Percentiles rank a stretch among this genome's conserved stretches.
Evolutionary conservation across 2,329 filamentous ascomycete genomes (phyloP).

Genomic region (Drechslerella dactyloides): DNA sequence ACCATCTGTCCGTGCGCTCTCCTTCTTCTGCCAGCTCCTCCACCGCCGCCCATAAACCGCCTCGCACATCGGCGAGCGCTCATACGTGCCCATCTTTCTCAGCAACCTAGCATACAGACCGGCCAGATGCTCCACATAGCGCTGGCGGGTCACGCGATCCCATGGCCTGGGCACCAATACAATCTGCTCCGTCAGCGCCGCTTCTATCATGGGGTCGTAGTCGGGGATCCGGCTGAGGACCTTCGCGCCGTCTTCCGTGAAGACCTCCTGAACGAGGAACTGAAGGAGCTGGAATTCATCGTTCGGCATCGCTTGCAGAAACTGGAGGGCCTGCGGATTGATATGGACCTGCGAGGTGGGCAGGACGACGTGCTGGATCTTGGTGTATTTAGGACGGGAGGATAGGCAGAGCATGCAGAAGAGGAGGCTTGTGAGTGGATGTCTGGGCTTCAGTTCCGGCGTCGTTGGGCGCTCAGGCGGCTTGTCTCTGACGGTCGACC

Average conservation of each 20-base stretch:
- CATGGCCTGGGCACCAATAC: constrained; percentile 23
- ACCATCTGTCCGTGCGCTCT: no score
- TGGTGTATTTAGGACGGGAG: constrained; percentile 33
- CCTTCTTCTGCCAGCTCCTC: no score
- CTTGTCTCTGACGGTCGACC: not conserved
- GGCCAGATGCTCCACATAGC: constrained; percentile 39
- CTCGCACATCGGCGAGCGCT: constrained; percentile 31
- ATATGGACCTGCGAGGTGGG: constrained; percentile 39
- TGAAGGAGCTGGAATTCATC: constrained; percentile 29
- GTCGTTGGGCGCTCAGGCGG: not conserved
- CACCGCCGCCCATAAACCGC: constrained; percentile 26
- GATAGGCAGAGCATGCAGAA: constrained; percentile 21
- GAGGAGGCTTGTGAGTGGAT: constrained; percentile 4
- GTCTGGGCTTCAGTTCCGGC: not conserved
- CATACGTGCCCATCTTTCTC: constrained; percentile 31
- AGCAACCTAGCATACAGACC: constrained; percentile 37
- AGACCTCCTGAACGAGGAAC: constrained; percentile 44
- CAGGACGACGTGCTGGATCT: constrained; percentile 37
- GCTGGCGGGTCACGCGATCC: constrained; percentile 13
- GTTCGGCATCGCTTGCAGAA: constrained; percentile 26
- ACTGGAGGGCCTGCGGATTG: constrained; percentile 15
- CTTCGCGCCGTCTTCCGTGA: constrained; percentile 37
- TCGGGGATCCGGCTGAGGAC: constrained; percentile 36
- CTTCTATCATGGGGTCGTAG: constrained; percentile 35
- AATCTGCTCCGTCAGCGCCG: constrained; percentile 18